Evolutionary conservation across 805 yeast genomes (phyloP).

Genomic region (Yueomyces sp.): DNA sequence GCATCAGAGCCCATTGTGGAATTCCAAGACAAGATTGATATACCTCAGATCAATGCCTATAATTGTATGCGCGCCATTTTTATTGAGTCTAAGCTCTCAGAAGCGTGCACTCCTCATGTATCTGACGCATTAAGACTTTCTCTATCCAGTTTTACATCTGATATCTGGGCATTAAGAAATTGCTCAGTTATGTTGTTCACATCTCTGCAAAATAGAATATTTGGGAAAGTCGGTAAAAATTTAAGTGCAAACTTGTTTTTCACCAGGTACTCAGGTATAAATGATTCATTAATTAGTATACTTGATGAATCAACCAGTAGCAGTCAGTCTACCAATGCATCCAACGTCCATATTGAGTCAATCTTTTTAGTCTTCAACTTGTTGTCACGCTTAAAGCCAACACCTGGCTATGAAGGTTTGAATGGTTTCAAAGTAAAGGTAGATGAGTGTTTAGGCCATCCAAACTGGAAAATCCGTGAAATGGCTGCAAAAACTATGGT

Average conservation of each 20-base stretch:
- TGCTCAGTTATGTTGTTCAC: slow-evolving; percentile 91
- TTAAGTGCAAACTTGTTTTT: slow-evolving; percentile 59
- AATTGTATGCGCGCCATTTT: slow-evolving; percentile 70
- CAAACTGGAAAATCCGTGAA: slow-evolving; percentile 76
- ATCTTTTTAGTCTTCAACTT: slow-evolving; percentile 68
- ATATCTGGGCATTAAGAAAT: slow-evolving; percentile 77
- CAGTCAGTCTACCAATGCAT: slow-evolving; percentile 5
- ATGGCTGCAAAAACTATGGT: slow-evolving; percentile 66
- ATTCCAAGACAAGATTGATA: slow-evolving; percentile 44
- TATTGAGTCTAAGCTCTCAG: slow-evolving; percentile 54
- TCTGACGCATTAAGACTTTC: slow-evolving; percentile 49
- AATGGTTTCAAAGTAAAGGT: slow-evolving; percentile 39
- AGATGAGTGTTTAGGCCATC: slow-evolving; percentile 34
- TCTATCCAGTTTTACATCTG: slow-evolving; percentile 47
- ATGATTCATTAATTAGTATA: slow-evolving; percentile 33
- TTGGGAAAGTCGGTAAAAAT: slow-evolving; percentile 41
- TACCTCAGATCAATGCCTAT: slow-evolving; percentile 90
- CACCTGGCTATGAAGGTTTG: slow-evolving; percentile 40
- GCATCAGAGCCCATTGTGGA: slow-evolving; percentile 38
- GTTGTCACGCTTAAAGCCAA: slow-evolving; percentile 52
- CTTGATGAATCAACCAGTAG: slow-evolving; percentile 20
- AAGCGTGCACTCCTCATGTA: slow-evolving; percentile 35
- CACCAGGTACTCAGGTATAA: slow-evolving; percentile 42
- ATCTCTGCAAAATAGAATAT: slow-evolving; percentile 65
- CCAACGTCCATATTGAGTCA: slow-evolving; percentile 32